These are phyloP conservation scores for Emmonsiellopsis sp. DNA, from an alignment of 2,329 filamentous ascomycete genomes.

Conservation along the genomic window DNA sequence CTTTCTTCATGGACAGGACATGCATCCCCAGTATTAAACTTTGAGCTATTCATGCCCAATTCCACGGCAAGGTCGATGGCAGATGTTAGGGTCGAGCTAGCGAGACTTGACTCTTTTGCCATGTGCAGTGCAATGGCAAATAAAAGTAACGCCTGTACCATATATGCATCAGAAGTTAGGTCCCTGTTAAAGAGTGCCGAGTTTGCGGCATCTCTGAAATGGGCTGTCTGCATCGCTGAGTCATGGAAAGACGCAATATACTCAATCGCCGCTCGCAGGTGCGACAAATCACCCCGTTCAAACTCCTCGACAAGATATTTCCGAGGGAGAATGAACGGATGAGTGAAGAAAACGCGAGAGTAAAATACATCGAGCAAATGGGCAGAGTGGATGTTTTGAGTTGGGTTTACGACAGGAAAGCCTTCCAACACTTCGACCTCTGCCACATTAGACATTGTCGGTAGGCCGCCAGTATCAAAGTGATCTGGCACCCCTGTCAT, in stretches of 20 bases:
- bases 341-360: constrained; percentile 1
- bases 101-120: background rate
- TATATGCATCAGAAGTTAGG: constrained; percentile 1
- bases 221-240: constrained; percentile 1
- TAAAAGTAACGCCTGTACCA: constrained; percentile 4
- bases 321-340: constrained; percentile 3
- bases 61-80: constrained; percentile 4
- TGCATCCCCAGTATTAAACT: constrained; percentile 1
- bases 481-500: background rate
- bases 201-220: constrained; percentile 1
- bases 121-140: constrained; percentile 2
- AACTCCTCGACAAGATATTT: constrained; percentile 3
- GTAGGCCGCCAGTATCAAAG: background rate
- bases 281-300: background rate
- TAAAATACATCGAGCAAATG: constrained; percentile 5
- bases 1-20: constrained; percentile 1
- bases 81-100: background rate
- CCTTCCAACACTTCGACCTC: background rate
- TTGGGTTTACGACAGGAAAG: background rate
- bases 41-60: background rate
- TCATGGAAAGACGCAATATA: constrained; percentile 4
- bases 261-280: background rate
- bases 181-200: background rate
- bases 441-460: background rate
- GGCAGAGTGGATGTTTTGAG: background rate